These are phyloP conservation scores for Bathelium albidoporum DNA, from an alignment of 495 filamentous ascomycete genomes.

Conservation along the genomic window DNA sequence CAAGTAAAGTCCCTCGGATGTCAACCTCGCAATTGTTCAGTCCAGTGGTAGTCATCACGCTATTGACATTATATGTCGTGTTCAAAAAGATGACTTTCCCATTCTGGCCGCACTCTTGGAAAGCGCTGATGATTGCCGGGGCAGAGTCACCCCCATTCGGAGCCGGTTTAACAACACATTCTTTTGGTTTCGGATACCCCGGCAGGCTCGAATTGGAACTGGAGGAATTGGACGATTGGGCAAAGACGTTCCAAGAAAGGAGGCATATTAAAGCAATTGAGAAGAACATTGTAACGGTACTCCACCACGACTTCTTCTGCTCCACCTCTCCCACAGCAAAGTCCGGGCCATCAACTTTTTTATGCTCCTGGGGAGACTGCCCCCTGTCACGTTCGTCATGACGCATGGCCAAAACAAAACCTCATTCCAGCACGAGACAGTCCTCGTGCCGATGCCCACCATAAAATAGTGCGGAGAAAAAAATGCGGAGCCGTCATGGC, in stretches of 20 bases:
- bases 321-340: background rate
- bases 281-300: background rate
- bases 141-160: constrained; percentile 12
- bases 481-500: background rate
- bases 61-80: constrained; percentile 33
- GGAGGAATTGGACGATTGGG: background rate
- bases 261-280: background rate
- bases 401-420: background rate
- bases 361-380: background rate
- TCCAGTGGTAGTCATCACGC: constrained; percentile 37
- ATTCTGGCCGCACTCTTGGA: constrained; percentile 32
- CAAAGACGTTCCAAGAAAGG: background rate
- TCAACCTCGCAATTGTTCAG: constrained; percentile 34
- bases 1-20: constrained; percentile 25
- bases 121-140: constrained; percentile 35
- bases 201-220: no score
- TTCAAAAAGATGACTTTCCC: constrained; percentile 33
- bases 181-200: background rate
- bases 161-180: background rate
- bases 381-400: background rate
- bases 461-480: background rate
- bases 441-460: background rate
- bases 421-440: background rate
- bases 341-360: background rate
- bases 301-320: background rate